phyloP scores from a whole-genome alignment of 768 basidiomycete species.

The Lactarius hengduanensis region DNA sequence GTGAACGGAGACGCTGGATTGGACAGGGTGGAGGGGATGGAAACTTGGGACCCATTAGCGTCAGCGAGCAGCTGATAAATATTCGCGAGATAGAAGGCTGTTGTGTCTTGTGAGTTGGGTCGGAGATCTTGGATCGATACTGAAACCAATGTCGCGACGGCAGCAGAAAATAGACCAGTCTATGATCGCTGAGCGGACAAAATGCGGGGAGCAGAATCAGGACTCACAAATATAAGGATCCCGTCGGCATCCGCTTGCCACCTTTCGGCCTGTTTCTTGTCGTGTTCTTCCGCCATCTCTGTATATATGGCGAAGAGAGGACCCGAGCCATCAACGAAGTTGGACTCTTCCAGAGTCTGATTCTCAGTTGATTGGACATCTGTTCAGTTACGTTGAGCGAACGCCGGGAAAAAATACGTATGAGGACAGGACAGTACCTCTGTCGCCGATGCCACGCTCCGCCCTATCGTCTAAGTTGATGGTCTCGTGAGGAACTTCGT shows the following conservation, averaged over 20 bases:
- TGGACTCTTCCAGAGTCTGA: background rate
- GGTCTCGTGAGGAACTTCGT: background rate
- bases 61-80: constrained; percentile 11
- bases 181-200: background rate
- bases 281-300: background rate
- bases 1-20: background rate
- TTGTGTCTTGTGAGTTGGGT: background rate
- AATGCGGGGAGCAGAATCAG: background rate
- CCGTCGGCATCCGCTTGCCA: background rate
- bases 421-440: background rate
- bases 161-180: background rate
- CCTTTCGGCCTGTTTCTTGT: background rate
- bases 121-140: too few species aligned
- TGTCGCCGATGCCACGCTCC: background rate
- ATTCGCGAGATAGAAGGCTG: background rate
- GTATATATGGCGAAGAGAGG: constrained; percentile 4
- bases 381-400: too few species aligned
- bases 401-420: too few species aligned
- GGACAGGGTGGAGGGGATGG: background rate
- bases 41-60: background rate
- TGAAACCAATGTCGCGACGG: background rate
- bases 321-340: background rate
- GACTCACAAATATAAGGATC: constrained; percentile 1
- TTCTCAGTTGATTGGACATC: background rate
- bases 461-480: background rate